These are phyloP conservation scores for Acacia melanoxylon DNA, from an alignment of 306 rosid genomes.

Conservation along the genomic window DNA sequence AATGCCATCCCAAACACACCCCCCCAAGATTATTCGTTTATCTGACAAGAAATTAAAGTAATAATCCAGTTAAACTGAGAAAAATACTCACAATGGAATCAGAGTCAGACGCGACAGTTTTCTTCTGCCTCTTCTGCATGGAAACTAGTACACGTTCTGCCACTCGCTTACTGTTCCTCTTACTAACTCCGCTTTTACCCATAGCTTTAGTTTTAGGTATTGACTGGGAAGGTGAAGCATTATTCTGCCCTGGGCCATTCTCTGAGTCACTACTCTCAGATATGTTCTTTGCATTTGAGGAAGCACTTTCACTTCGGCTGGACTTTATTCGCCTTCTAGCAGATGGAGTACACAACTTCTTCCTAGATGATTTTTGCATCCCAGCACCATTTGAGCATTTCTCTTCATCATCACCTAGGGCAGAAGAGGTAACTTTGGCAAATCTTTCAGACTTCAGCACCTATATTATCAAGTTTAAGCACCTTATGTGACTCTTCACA, in stretches of 20 bases:
- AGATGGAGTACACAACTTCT: conserved; percentile 54
- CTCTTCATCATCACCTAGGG: conserved; percentile 60
- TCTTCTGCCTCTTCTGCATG: conserved; percentile 93
- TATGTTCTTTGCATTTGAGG: conserved; percentile 82
- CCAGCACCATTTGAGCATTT: conserved; percentile 56
- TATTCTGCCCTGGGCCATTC: conserved; percentile 70
- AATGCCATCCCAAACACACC: too few relatives aligned
- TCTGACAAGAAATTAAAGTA: conserved; percentile 43
- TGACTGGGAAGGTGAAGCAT: conserved; percentile 47
- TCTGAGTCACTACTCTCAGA: conserved; percentile 98
- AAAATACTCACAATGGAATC: conserved; percentile 72
- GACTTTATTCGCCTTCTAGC: conserved; percentile 62
- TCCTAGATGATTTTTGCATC: conserved; percentile 48
- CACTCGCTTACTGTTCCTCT: conserved; percentile 95
- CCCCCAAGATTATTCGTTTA: conserved; percentile 41
- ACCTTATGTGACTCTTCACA: conserved; percentile 30
- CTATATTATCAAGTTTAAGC: conserved; percentile 41
- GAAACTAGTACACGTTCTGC: conserved; percentile 85
- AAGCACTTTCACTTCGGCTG: conserved; percentile 89
- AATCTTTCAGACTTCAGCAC: conserved; percentile 61
- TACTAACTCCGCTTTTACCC: conserved; percentile 60
- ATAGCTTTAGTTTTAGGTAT: conserved; percentile 57
- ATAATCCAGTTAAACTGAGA: conserved; percentile 41
- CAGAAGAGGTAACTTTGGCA: conserved; percentile 51
- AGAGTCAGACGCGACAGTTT: conserved; percentile 71